These are phyloP conservation scores for Tolypocladium nubicola DNA, from an alignment of 2,329 filamentous ascomycete species.

Conservation along the genomic window DNA sequence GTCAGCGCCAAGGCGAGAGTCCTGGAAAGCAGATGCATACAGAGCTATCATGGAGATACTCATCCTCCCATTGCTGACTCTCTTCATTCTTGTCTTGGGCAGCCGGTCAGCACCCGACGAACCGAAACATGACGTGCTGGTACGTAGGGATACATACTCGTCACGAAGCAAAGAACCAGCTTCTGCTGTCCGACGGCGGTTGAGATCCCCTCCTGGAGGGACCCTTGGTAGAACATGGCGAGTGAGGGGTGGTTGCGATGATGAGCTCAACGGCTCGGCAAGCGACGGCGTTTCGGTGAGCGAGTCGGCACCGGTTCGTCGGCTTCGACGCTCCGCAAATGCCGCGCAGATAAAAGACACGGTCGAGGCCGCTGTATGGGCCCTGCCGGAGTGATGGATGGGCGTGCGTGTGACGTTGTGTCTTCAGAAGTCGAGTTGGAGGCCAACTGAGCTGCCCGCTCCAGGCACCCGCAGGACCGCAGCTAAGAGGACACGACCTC, in stretches of 20 bases:
- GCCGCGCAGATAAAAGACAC: neutral
- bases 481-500: neutral
- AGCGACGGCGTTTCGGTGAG: neutral
- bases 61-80: constrained; percentile 62
- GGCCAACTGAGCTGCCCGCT: neutral
- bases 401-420: neutral
- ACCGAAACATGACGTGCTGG: neutral
- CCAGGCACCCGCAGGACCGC: neutral
- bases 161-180: constrained; percentile 75
- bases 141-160: constrained; percentile 38
- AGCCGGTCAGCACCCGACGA: constrained; percentile 6
- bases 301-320: neutral
- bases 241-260: neutral
- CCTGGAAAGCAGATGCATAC: constrained; percentile 25
- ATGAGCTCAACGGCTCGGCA: neutral
- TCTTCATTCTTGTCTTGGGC: constrained; percentile 54
- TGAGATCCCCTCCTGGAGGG: constrained; percentile 70
- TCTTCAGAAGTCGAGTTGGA: neutral
- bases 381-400: neutral
- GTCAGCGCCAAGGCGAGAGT: constrained; percentile 1
- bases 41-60: constrained; percentile 48
- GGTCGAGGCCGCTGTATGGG: neutral
- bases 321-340: neutral
- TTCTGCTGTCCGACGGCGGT: constrained; percentile 65
- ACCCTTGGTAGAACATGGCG: constrained; percentile 71